A percentile compares a stretch with the other conserved stretches of the same genome.
Conservation (phyloP, 2,329 filamentous ascomycete species). For the Phoma herbarum region DNA sequence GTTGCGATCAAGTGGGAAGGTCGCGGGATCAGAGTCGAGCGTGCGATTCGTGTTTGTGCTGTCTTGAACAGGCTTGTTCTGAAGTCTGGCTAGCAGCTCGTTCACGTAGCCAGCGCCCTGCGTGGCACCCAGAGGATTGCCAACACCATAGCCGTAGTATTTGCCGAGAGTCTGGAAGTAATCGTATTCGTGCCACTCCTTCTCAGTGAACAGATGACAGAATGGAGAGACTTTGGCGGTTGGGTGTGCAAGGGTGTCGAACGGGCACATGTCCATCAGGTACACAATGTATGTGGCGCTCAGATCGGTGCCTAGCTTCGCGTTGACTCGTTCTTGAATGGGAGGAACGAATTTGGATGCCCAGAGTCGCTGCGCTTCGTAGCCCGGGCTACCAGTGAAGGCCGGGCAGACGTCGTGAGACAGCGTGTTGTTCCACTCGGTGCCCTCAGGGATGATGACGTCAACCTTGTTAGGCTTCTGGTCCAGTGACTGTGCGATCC, state of each 20-base stretch:
- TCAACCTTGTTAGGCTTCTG: constrained; percentile 54
- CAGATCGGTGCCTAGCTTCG: constrained; percentile 73
- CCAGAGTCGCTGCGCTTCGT: constrained; percentile 66
- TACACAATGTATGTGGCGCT: constrained; percentile 69
- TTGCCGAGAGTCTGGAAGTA: constrained; percentile 84
- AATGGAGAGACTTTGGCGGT: constrained; percentile 70
- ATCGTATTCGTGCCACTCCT: constrained; percentile 81
- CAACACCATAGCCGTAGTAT: constrained; percentile 82
- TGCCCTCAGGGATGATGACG: constrained; percentile 73
- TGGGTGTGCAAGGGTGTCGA: constrained; percentile 73
- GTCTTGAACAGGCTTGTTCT: constrained; percentile 72
- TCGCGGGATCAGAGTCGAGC: constrained; percentile 70
- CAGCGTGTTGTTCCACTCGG: constrained; percentile 80
- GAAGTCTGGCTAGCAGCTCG: constrained; percentile 85
- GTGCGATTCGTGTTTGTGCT: constrained; percentile 80
- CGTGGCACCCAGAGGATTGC: constrained; percentile 80
- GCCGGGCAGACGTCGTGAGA: constrained; percentile 74
- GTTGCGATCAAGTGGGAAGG: constrained; percentile 73
- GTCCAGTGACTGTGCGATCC: constrained; percentile 69
- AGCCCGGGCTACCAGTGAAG: constrained; percentile 70
- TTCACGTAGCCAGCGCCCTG: constrained; percentile 90
- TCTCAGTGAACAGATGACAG: constrained; percentile 75
- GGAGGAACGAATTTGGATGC: constrained; percentile 69
- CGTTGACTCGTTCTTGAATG: constrained; percentile 75
- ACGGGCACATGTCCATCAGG: constrained; percentile 91